Percentiles rank a stretch among this genome's conserved stretches.
These are phyloP conservation scores for Fraxinus quadrangulata DNA, from an alignment of 257 asterid species.

Conservation along the genomic window DNA sequence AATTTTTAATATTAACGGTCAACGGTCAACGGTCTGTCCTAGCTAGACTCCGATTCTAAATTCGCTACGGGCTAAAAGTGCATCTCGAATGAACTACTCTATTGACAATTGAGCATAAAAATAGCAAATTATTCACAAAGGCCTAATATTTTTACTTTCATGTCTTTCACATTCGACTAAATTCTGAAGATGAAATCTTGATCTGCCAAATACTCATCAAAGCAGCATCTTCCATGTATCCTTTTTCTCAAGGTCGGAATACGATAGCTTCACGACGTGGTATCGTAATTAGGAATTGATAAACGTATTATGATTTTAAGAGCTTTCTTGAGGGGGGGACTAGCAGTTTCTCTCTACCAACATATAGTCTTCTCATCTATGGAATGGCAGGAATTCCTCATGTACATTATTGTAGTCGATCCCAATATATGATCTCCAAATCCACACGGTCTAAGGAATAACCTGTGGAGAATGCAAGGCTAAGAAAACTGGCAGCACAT, in stretches of 20 bases:
- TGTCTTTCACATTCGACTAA: neutral
- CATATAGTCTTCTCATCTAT: conserved; percentile 41
- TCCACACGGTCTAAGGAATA: conserved; percentile 69
- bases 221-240: neutral
- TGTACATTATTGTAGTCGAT: conserved; percentile 87
- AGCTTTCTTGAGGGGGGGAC: conserved; percentile 47
- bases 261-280: neutral
- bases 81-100: neutral
- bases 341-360: conserved; percentile 63
- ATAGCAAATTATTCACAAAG: neutral
- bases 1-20: too few relatives aligned
- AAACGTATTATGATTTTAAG: conserved; percentile 10
- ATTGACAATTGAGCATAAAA: conserved; percentile 7
- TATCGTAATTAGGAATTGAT: neutral
- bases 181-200: neutral
- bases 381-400: conserved; percentile 36
- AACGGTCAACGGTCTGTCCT: too few relatives aligned
- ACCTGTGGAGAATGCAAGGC: conserved; percentile 38
- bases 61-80: too few relatives aligned
- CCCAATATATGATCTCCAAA: conserved; percentile 69
- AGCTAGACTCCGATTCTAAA: too few relatives aligned
- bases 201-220: neutral
- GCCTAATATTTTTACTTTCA: neutral
- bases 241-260: neutral
- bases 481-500: neutral